Conservation (phyloP, 768 basidiomycete species). For the Boletus edulis region DNA sequence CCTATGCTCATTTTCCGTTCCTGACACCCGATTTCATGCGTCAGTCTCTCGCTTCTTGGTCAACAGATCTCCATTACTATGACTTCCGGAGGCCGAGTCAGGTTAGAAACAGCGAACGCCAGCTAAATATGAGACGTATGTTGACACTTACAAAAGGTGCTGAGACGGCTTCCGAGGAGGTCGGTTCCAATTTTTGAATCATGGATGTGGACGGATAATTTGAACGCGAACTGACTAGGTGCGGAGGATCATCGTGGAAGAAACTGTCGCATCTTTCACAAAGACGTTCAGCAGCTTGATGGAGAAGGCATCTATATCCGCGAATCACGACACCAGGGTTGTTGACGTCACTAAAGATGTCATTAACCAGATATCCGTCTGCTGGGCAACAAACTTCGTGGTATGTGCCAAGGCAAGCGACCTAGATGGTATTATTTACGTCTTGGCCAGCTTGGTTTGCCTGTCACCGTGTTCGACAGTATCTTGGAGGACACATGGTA, state of each 20-base stretch:
- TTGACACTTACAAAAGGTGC: slow-evolving; percentile 13
- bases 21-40: slow-evolving; percentile 47
- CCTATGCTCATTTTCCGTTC: slow-evolving; percentile 83
- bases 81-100: slow-evolving; percentile 52
- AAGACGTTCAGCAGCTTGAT: slow-evolving; percentile 7
- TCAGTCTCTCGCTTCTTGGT: slow-evolving; percentile 43
- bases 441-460: slow-evolving; percentile 28
- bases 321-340: slow-evolving; percentile 14
- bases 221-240: slow-evolving; percentile 3
- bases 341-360: slow-evolving; percentile 69
- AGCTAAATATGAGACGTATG: slow-evolving; percentile 9
- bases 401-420: slow-evolving; percentile 35
- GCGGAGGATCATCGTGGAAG: slow-evolving; percentile 12
- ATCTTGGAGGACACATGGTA: slow-evolving; percentile 38
- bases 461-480: slow-evolving; percentile 31
- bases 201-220: neutral
- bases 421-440: neutral
- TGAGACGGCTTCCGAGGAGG: slow-evolving; percentile 4
- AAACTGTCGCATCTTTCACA: slow-evolving; percentile 11
- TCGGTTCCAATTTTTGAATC: neutral
- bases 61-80: slow-evolving; percentile 44
- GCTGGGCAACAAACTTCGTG: slow-evolving; percentile 58
- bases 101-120: neutral
- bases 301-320: slow-evolving; percentile 10
- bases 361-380: slow-evolving; percentile 57